Conservation (phyloP, 2,329 filamentous ascomycete genomes). For the Monilinia laxa region DNA sequence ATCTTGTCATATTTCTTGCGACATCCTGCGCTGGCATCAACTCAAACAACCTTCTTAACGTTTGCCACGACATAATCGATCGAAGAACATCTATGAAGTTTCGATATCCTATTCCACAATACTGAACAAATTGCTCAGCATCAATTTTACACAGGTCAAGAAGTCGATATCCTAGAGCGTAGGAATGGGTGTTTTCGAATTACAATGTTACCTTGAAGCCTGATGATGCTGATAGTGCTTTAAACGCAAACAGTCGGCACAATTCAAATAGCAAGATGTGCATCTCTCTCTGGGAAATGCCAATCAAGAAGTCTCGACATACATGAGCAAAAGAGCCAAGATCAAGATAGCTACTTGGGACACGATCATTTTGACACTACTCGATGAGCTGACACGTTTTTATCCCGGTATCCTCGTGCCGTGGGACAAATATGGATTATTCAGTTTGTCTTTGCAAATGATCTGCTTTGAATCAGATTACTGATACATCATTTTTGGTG, state of each 20-base stretch:
- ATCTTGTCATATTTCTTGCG: background rate
- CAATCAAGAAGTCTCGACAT: background rate
- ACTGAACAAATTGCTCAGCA: background rate
- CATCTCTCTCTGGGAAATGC: background rate
- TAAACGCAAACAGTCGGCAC: too few relatives aligned
- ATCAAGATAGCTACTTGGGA: background rate
- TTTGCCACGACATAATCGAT: too few relatives aligned
- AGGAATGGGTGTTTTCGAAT: background rate
- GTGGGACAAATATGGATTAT: background rate
- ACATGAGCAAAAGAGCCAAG: background rate
- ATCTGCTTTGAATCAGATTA: background rate
- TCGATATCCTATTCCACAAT: background rate
- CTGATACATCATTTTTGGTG: background rate
- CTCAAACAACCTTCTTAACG: background rate
- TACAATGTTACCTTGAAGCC: background rate
- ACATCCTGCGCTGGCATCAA: background rate
- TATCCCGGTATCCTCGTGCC: background rate
- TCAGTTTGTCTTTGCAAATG: background rate
- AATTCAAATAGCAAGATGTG: background rate
- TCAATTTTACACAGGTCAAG: too few relatives aligned
- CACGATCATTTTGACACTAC: background rate
- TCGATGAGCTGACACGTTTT: background rate
- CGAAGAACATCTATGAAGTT: background rate
- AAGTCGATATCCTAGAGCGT: background rate
- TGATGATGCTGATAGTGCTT: background rate